Percentiles rank a stretch among this genome's conserved stretches.
phyloP scores from a whole-genome alignment of 306 rosid species.

The Purshia tridentata region DNA sequence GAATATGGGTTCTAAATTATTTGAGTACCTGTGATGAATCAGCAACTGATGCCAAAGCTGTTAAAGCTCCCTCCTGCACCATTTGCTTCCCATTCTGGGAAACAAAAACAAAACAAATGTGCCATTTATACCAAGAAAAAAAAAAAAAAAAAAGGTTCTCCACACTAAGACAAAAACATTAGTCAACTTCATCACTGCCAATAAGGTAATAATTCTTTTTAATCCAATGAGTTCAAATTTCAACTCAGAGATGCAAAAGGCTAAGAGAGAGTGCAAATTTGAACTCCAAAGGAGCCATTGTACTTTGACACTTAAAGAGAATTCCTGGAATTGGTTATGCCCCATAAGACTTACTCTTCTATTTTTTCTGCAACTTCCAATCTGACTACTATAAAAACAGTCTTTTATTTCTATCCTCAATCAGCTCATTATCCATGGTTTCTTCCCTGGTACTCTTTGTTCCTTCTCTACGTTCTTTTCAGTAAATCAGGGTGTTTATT shows the following conservation, averaged over 20 bases:
- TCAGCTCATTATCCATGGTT: background rate
- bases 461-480: background rate
- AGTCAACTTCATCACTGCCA: background rate
- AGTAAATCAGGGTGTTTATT: background rate
- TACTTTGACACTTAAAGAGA: no score
- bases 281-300: background rate
- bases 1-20: background rate
- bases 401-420: background rate
- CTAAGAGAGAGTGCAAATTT: background rate
- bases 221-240: background rate
- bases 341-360: background rate
- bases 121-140: background rate
- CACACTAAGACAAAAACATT: background rate
- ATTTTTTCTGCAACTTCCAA: background rate
- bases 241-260: background rate
- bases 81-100: slow-evolving; percentile 67
- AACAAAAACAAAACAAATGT: background rate
- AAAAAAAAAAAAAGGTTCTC: background rate
- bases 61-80: slow-evolving; percentile 76
- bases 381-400: background rate
- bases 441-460: background rate
- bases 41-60: slow-evolving; percentile 77
- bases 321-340: no score
- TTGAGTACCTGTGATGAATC: slow-evolving; percentile 76
- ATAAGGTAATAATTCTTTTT: background rate